These are phyloP conservation scores for Acrasis kona DNA, from an alignment of 78 protist species.

Conservation along the genomic window DNA sequence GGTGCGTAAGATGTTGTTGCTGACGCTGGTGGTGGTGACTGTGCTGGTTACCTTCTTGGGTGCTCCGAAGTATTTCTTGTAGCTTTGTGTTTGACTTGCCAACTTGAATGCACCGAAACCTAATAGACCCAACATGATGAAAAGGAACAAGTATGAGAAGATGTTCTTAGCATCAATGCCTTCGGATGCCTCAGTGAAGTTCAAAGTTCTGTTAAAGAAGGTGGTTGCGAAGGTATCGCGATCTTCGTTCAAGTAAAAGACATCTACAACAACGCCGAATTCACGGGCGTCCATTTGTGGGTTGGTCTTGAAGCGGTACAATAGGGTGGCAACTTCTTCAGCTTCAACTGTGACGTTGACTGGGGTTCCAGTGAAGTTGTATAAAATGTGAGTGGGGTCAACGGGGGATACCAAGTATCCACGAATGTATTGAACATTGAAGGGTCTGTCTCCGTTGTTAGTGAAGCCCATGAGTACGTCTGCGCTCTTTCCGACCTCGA, in stretches of 20 bases:
- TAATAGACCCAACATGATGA: too few species aligned
- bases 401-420: background rate
- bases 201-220: background rate
- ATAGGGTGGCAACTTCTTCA: background rate
- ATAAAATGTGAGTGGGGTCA: background rate
- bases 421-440: background rate
- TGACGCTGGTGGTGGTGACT: too few species aligned
- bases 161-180: too few species aligned
- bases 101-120: too few species aligned
- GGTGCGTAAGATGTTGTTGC: too few species aligned
- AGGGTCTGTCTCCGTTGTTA: background rate
- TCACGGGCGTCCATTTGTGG: background rate
- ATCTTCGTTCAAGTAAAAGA: background rate
- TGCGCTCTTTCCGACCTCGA: background rate
- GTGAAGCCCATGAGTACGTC: background rate
- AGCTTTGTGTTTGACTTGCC: too few species aligned
- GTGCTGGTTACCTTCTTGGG: too few species aligned
- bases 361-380: background rate
- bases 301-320: background rate
- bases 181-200: constrained; percentile 6
- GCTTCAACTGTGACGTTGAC: background rate
- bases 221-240: background rate
- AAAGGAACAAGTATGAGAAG: too few species aligned
- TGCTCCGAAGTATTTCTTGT: too few species aligned
- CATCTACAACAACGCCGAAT: background rate